Percentiles rank a stretch among this genome's conserved stretches.
Conservation (phyloP, 805 yeast genomes). For the Cyberlindnera maritima region DNA sequence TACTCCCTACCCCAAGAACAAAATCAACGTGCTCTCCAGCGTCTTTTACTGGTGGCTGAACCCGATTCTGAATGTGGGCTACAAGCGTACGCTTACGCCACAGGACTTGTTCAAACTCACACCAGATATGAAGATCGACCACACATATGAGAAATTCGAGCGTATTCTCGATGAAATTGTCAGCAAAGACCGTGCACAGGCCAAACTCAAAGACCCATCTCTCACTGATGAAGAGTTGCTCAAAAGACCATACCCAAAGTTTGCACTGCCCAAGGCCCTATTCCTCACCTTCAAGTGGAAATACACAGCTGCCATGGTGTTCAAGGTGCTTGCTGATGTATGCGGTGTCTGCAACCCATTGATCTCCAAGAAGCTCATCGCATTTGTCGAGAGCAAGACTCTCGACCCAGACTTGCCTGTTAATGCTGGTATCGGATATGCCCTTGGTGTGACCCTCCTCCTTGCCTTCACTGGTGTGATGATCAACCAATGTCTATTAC, state of each 20-base stretch:
- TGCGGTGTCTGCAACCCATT: slow-evolving; percentile 53
- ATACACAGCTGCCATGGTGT: slow-evolving; percentile 39
- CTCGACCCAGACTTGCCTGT: slow-evolving; percentile 35
- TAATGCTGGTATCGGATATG: slow-evolving; percentile 57
- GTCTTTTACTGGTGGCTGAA: slow-evolving; percentile 65
- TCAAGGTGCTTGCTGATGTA: slow-evolving; percentile 45
- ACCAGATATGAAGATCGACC: slow-evolving; percentile 40
- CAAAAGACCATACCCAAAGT: slow-evolving; percentile 40
- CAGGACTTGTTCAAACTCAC: slow-evolving; percentile 55
- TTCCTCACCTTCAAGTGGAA: slow-evolving; percentile 48
- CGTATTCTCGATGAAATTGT: slow-evolving; percentile 32
- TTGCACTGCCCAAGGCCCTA: slow-evolving; percentile 40
- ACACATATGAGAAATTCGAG: slow-evolving; percentile 38
- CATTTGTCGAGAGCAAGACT: slow-evolving; percentile 47
- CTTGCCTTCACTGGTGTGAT: slow-evolving; percentile 38
- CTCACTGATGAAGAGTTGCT: slow-evolving; percentile 38
- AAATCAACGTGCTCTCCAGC: slow-evolving; percentile 39
- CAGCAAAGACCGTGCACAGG: slow-evolving; percentile 31
- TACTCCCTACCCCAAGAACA: slow-evolving; percentile 39
- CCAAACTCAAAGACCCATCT: slow-evolving; percentile 32
- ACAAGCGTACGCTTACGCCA: slow-evolving; percentile 66
- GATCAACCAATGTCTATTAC: slow-evolving; percentile 51
- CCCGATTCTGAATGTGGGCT: slow-evolving; percentile 64
- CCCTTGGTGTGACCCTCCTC: slow-evolving; percentile 49
- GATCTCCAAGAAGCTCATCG: slow-evolving; percentile 50